These are phyloP conservation scores for Globisporangium acanthophoron DNA, from an alignment of 352 stramenopile genomes.

Conservation along the genomic window DNA sequence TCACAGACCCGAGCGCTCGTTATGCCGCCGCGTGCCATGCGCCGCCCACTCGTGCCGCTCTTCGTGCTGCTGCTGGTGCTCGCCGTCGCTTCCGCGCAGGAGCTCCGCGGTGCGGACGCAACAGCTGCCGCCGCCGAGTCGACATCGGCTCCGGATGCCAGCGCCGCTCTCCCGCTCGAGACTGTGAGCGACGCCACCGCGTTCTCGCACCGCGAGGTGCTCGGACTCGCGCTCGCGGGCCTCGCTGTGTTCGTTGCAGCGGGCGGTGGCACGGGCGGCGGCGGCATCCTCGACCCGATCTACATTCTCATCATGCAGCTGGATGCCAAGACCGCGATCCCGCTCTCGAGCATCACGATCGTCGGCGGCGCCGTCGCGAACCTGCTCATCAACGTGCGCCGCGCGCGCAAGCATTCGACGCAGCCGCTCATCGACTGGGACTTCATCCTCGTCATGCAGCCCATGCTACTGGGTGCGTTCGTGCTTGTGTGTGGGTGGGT, in stretches of 20 bases:
- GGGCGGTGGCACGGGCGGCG: slow-evolving; percentile 87
- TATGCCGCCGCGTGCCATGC: background rate
- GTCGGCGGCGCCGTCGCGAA: slow-evolving; percentile 93
- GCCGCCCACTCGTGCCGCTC: background rate
- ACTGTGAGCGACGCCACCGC: background rate
- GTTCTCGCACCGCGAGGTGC: slow-evolving; percentile 19
- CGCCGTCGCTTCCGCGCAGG: background rate
- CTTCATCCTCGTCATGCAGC: slow-evolving; percentile 96
- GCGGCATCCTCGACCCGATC: slow-evolving; percentile 94
- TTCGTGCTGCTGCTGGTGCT: background rate
- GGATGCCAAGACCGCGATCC: slow-evolving; percentile 89
- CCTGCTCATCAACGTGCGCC: slow-evolving; percentile 87
- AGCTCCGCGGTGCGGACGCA: background rate
- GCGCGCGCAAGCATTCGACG: slow-evolving; percentile 85
- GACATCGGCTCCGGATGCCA: background rate
- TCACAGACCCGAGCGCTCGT: no score
- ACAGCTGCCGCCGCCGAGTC: background rate
- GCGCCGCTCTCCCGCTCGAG: background rate
- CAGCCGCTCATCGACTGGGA: slow-evolving; percentile 96
- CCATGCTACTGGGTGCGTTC: slow-evolving; percentile 70
- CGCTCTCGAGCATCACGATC: slow-evolving; percentile 95
- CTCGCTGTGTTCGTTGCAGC: slow-evolving; percentile 85
- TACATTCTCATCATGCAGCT: slow-evolving; percentile 95
- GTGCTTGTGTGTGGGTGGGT: background rate
- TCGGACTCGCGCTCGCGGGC: slow-evolving; percentile 41